Percentiles rank a stretch among this genome's conserved stretches.
phyloP scores from a whole-genome alignment of 176 grass and related monocot genomes.

The Oropetium thomaeum region DNA sequence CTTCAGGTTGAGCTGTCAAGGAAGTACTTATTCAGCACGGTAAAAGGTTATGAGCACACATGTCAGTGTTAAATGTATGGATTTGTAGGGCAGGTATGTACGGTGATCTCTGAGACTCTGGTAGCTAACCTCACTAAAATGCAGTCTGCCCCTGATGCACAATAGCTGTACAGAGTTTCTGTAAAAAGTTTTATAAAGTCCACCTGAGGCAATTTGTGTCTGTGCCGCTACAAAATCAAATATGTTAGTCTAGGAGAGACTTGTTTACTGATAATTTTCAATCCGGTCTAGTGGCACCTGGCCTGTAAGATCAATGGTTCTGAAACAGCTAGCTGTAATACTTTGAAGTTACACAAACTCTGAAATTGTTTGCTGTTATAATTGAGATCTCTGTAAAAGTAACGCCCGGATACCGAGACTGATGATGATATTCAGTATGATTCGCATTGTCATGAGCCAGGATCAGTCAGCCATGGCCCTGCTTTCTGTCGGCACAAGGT shows the following conservation, averaged over 20 bases:
- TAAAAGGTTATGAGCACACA: background rate
- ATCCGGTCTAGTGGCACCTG: background rate
- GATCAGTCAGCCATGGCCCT: too few relatives aligned
- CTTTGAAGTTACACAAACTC: background rate
- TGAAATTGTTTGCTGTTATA: background rate
- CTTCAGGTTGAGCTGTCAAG: background rate
- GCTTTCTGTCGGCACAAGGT: too few relatives aligned
- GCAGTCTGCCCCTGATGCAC: background rate
- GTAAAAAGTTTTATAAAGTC: background rate
- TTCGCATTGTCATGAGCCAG: too few relatives aligned
- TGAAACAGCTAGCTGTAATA: background rate
- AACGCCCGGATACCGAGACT: too few relatives aligned
- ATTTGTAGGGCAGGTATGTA: background rate
- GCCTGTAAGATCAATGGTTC: conserved; percentile 2
- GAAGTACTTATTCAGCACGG: background rate
- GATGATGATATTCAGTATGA: too few relatives aligned
- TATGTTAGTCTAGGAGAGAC: background rate
- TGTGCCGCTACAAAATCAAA: background rate
- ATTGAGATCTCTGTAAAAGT: too few relatives aligned
- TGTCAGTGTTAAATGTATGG: background rate
- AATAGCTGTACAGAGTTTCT: background rate
- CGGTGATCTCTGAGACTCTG: background rate
- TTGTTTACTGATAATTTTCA: background rate
- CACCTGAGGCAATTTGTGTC: background rate
- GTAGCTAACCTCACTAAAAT: background rate